phyloP scores from a whole-genome alignment of 495 filamentous ascomycete species.

The Thermothielavioides terrestris region DNA sequence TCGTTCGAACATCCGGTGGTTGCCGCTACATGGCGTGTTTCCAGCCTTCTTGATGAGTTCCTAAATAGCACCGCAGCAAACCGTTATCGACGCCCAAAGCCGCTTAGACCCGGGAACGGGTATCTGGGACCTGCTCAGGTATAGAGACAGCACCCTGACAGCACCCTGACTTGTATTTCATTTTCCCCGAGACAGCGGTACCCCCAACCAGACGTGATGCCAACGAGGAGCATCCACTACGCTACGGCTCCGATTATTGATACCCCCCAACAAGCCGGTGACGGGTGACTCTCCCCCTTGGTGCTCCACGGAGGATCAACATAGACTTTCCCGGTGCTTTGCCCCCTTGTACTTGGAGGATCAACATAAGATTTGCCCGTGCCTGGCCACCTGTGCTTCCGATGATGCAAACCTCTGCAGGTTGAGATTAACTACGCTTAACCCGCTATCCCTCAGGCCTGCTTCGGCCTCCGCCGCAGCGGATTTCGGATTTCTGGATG shows the following conservation, averaged over 20 bases:
- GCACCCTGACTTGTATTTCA: no score
- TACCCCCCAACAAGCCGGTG: slow-evolving; percentile 16
- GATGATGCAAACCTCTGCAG: background rate
- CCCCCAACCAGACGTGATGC: no score
- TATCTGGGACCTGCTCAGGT: no score
- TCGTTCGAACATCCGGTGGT: no score
- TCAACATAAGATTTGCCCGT: slow-evolving; percentile 3
- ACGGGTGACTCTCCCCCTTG: background rate
- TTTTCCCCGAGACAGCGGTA: no score
- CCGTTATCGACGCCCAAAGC: no score
- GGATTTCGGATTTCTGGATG: background rate
- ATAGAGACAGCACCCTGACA: no score
- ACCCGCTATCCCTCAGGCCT: background rate
- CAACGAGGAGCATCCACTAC: slow-evolving; percentile 9
- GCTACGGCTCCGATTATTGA: slow-evolving; percentile 9
- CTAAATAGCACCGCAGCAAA: no score
- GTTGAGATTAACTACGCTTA: slow-evolving; percentile 15
- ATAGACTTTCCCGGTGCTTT: background rate
- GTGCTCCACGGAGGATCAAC: slow-evolving; percentile 3
- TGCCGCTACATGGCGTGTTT: no score
- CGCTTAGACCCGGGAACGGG: no score
- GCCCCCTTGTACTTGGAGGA: background rate
- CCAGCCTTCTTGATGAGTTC: no score
- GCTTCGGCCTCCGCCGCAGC: slow-evolving; percentile 5
- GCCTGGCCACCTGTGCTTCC: slow-evolving; percentile 7